Base-by-base conservation (phyloP, 371 early-diverging fungal genomes). In the Mortierella sp. region DNA sequence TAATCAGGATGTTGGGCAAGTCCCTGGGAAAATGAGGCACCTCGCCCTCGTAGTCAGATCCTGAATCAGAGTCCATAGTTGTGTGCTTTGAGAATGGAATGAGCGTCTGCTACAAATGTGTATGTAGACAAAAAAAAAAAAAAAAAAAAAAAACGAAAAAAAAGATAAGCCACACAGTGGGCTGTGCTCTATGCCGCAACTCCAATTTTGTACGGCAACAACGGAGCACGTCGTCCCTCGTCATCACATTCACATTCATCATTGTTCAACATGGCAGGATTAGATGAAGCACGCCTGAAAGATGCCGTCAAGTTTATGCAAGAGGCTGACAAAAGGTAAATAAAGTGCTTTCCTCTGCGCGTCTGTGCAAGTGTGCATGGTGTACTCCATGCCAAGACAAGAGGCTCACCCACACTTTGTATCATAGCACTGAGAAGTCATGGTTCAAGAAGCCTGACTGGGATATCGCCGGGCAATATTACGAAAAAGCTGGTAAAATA, bases 1-100 rank as follows among this genome's bases (percentile, higher is more conserved):
- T 98, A 44, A 99, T 92, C 37, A 99, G 88, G 56, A 99, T 95
- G 78, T 95, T 96, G 46, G 95, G 95, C 24, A 81, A 68, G 44
- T 79, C 62, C 27, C 86, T 82, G 11, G 73, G 73, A 43, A 57
- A 72, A 56, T 62, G 28, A 39, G 67, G 73, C 11, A 39, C 80
- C 72, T 59, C 79, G 5, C 51, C 43, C 19, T 50, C 68, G 24
- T 53, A 27, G 31, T 78, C 72, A 17, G 78, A 78, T 46, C 62
- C 78, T 12, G 78, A 78, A 44, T 72, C 72, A 46, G 62, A 61
- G 62, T 53, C 62, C 62, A 61, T 47, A 26, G 50, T 44, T 12
- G 23, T 6, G 23, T 17, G 17, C 4, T 6, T 44, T 17, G 44
- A 8, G 23, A 44, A 21, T 44, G 12, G 44, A 14, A 44, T 39